Evolutionary conservation across 805 yeast genomes (phyloP), one percentile per base, ranked within the genome.

Genomic region (Lachancea sp.): DNA sequence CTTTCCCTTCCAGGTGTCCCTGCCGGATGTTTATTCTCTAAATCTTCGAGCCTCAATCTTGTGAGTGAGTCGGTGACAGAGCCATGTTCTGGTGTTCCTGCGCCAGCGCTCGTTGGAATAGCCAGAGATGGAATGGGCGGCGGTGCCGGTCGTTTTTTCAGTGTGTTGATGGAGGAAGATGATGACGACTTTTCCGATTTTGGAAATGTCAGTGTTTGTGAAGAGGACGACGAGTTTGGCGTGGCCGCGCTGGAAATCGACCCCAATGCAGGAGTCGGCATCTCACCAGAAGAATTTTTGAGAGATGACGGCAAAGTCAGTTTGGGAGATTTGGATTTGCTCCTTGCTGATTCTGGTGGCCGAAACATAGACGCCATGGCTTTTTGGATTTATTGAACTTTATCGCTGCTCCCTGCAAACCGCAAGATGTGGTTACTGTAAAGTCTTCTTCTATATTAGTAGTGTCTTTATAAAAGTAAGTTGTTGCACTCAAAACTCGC

Each of bases 261-360:
- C 6, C 38, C 42, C n/a, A 25, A 20, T 13, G 38, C 20, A 13
- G 44, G 38, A 17, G 38, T 15, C 3, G 33, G 33, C 6, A 26
- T 31, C 13, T 45, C 41, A 10, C 42, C 45, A 11, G 46, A 51
- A 36, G 58, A 44, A 41, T 51, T 52, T 32, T 59, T 59, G 8
- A 59, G 38, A 7, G 62, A 46, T 3, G 65, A 58, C 13, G 79
- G 77, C 17, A 74, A 68, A 29, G 69, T 68, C 36, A 73, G 55
- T 34, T 67, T 60, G 27, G 78, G 78, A 2, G 77, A 70, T 22
- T 67, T 68, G 2, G 66, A 42, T 40, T 67, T 71, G 19, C 60
- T 46, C 40, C 63, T 66, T 35, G 61, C 56, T 1, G 72, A 55
- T 12, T 72, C 73, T 0, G 79, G 78, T 3, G 75, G 77, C 46